A percentile compares a stretch with the other conserved stretches of the same genome.
phyloP scores from a whole-genome alignment of 108 stramenopile genomes.

The Skeletonema tropicum region DNA sequence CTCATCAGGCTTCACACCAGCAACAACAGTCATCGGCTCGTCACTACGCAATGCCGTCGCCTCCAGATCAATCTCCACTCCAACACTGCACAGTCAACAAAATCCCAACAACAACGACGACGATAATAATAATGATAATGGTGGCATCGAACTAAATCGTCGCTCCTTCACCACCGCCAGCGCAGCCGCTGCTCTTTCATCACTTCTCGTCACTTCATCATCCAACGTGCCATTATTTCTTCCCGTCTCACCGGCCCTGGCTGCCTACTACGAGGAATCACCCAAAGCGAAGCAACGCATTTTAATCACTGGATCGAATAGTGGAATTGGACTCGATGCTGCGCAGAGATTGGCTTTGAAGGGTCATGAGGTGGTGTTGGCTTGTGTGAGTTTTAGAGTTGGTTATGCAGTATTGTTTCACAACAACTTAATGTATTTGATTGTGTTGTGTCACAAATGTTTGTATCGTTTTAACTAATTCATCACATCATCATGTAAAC shows the following conservation, averaged over 20 bases:
- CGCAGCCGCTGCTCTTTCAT: constrained; percentile 9
- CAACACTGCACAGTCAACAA: no score
- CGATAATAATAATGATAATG: no score
- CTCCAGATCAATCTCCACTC: no score
- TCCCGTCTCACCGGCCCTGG: neutral
- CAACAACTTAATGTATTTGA: no score
- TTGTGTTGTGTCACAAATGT: no score
- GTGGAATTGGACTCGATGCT: constrained; percentile 87
- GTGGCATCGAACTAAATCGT: no score
- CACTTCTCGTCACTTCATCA: constrained; percentile 14
- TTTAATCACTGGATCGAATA: constrained; percentile 60
- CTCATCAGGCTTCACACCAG: no score
- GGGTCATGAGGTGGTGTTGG: constrained; percentile 69
- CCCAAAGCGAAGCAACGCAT: constrained; percentile 27
- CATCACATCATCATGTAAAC: neutral
- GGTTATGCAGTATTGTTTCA: no score
- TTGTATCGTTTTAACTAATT: no score
- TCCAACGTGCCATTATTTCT: neutral
- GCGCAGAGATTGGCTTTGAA: constrained; percentile 55
- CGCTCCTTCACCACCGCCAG: neutral
- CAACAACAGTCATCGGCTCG: no score
- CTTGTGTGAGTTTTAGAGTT: constrained; percentile 61
- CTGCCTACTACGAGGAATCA: constrained; percentile 5
- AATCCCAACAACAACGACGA: no score
- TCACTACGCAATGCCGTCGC: no score